Evolutionary conservation across 139 green algal species (phyloP), one percentile per base, ranked within the genome.

Genomic region (Picochlorum sp.): DNA sequence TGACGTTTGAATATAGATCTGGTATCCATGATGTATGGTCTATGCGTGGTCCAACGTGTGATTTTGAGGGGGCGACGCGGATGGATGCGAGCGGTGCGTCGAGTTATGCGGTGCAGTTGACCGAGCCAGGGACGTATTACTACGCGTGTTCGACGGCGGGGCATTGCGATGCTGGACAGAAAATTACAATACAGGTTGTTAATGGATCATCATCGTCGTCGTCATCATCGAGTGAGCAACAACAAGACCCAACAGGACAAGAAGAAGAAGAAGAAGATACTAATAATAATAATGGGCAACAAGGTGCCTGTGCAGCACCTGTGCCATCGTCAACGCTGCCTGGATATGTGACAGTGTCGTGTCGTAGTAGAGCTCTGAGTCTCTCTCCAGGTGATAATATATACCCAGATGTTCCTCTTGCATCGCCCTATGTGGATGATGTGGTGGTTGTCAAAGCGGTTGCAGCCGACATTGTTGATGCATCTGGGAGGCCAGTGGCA

Each of bases 1-100:
- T 41, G 34, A 65, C 13, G 4, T 65, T 65, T 31, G 23, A 59
- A 9, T 65, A 65, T 52, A 59, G 20, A 28, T 23, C 58, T 31
- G 58, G 58, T 57, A 50, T 65, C 6, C 58, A 65, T 26, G 58
- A 65, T 59, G 58, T 65, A 16, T 65, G 41, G 41, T 31, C 20
- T 13, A 18, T 65, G 20, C 20, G 24, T 14, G 20, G 13, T 8
- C 4, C n/a, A 7, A 8, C 20, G 15, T 65, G 58, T 26, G 21
- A 65, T 26, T 65, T 65, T 31, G 44, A 30, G n/a, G 58, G n/a
- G 21, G 58, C n/a, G 15, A 18, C 58, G 15, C 9, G 20, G 41
- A 7, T 57, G 23, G 58, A 45, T 51, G 20, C 7, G 6, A 23
- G n/a, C 21, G 58, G 58, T 5, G 21, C 18, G 13, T 54, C 47